A percentile compares a stretch with the other conserved stretches of the same genome.
These are phyloP conservation scores for Coemansia biformis DNA, from an alignment of 192 early-diverging fungal species.

Conservation along the genomic window DNA sequence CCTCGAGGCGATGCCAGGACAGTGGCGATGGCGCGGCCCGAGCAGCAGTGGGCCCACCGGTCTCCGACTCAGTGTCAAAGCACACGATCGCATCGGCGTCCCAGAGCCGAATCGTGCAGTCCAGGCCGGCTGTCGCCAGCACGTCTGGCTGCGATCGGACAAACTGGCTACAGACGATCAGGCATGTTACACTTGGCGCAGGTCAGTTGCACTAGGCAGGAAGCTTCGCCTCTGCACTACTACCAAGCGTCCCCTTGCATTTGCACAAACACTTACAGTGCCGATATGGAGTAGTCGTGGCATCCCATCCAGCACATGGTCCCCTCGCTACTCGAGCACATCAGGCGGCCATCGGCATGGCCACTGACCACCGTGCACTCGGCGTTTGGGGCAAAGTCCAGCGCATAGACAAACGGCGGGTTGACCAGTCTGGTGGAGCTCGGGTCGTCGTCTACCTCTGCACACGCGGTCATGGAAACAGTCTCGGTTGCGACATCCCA, in stretches of 20 bases:
- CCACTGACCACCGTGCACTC: constrained; percentile 26
- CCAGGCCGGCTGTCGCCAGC: constrained; percentile 38
- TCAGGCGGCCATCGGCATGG: constrained; percentile 45
- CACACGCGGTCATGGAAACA: background rate
- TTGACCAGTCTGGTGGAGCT: constrained; percentile 17
- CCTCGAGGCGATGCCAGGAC: constrained; percentile 8
- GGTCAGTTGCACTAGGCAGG: background rate
- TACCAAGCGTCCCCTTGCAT: no score
- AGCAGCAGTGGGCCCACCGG: background rate
- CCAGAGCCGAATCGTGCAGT: constrained; percentile 31
- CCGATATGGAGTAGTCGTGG: constrained; percentile 45
- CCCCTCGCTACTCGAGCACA: constrained; percentile 14
- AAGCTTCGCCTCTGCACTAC: no score
- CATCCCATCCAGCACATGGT: constrained; percentile 16
- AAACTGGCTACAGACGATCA: constrained; percentile 43
- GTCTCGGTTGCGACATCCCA: constrained; percentile 42
- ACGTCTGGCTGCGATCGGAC: constrained; percentile 24
- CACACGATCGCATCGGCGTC: constrained; percentile 17
- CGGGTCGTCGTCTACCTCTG: background rate
- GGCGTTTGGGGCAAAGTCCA: constrained; percentile 27
- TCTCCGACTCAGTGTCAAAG: background rate
- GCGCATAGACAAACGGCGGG: constrained; percentile 43
- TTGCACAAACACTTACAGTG: constrained; percentile 19
- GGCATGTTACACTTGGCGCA: no score
- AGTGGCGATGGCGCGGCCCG: constrained; percentile 15